Base-by-base conservation (phyloP, 2,329 filamentous ascomycete species). In the Nemania bipapillata region DNA sequence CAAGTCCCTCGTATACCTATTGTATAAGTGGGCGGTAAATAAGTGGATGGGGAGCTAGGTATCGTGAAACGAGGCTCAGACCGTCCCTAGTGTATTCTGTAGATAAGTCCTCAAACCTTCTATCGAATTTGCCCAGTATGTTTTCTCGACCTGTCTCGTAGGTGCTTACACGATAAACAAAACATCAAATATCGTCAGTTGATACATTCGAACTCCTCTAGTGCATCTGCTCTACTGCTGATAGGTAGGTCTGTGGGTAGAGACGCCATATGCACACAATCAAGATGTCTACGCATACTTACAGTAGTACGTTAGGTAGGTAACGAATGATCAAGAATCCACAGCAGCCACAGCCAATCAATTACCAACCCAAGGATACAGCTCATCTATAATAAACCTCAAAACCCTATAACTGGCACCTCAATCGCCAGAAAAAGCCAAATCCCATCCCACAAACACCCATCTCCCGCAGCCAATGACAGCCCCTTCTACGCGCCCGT, bases 401-500 rank as follows among this genome's bases (percentile, higher is more conserved):
- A 45, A 45, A 45, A n/a, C n/a, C 40, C 40, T 45, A 45, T 45
- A 45, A 45, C 17, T 17, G 37, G 17, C 47, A 28, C 9, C 47
- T 26, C 8, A 28, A 50, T 45, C 17, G 28, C n/a, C 20, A 50
- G 47, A 28, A 50, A 28, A 50, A 45, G 17, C 1, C 17, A n/a
- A 45, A 50, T 8, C 26, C 28, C 50, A 53, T 53, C 50, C 50
- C 50, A 53, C 50, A 53, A 53, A 53, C 50, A n/a, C 9, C 37
- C 40, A 45, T 45, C 22, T 32, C 56, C 47, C 12, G 28, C 50
- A 24, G 20, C 74, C 73, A 75, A 75, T 76, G 22, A 62, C n/a
- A 17, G 1, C 9, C 58, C 64, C 12, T 47, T 47, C 20, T 78
- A 79, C 74, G 76, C 77, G 77, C 77, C 77, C 72, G 70, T 71